Percentiles rank a stretch among this genome's conserved stretches.
Conservation (phyloP, 2,329 filamentous ascomycete species). For the Trichophyton verrucosum region DNA sequence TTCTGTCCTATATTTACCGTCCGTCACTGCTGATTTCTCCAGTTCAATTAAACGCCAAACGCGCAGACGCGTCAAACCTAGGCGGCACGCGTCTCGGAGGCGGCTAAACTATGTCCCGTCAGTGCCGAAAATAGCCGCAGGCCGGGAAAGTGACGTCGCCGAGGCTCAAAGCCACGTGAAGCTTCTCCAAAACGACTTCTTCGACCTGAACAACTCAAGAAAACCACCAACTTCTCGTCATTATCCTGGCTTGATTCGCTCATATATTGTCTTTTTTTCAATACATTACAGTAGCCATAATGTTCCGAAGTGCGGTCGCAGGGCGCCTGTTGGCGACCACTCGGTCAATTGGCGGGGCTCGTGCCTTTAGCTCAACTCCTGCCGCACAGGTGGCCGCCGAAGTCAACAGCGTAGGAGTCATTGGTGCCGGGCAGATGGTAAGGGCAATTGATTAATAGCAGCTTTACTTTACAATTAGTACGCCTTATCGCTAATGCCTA, state of each 20-base stretch:
- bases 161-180: constrained; percentile 4
- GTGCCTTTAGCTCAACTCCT: constrained; percentile 59
- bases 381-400: constrained; percentile 50
- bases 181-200: background rate
- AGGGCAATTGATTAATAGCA: background rate
- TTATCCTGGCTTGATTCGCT: background rate
- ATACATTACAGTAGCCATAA: constrained; percentile 9
- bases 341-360: constrained; percentile 25
- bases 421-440: constrained; percentile 95
- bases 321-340: constrained; percentile 20
- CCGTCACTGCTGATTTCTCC: background rate
- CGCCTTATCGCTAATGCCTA: constrained; percentile 3
- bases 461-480: background rate
- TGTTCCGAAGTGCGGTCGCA: constrained; percentile 28
- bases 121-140: constrained; percentile 1
- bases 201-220: background rate
- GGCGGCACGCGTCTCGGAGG: background rate
- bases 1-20: background rate
- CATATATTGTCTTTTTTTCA: background rate
- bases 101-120: background rate
- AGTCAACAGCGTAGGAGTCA: constrained; percentile 77
- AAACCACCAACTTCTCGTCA: background rate
- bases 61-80: background rate
- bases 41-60: constrained; percentile 1
- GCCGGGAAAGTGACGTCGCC: constrained; percentile 1